Evolutionary conservation across 2,329 filamentous ascomycete genomes (phyloP).

Genomic region (Sclerotinia trifoliorum): DNA sequence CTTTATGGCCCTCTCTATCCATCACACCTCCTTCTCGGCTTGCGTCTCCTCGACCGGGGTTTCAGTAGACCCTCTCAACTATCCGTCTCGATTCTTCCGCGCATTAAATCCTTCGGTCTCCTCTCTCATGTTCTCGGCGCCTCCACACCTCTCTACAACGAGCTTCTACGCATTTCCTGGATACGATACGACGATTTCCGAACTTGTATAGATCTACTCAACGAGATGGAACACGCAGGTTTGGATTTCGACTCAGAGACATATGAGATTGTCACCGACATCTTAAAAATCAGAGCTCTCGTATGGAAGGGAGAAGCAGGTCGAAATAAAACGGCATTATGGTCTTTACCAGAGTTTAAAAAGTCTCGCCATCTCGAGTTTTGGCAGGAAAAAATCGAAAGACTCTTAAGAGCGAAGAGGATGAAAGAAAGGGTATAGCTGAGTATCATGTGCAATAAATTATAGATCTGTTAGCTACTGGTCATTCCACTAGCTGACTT

Average conservation of each 20-base stretch:
- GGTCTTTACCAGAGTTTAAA: constrained; percentile 37
- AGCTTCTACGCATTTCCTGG: constrained; percentile 63
- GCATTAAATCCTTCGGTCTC: constrained; percentile 65
- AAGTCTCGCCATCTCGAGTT: constrained; percentile 26
- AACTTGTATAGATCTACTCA: constrained; percentile 31
- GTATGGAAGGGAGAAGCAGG: constrained; percentile 30
- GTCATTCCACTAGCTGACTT: background rate
- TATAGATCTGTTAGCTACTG: background rate
- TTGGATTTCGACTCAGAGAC: constrained; percentile 39
- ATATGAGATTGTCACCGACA: constrained; percentile 32
- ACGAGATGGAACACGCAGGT: constrained; percentile 39
- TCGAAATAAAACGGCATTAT: constrained; percentile 30
- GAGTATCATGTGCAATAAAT: background rate
- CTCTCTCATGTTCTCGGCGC: constrained; percentile 70
- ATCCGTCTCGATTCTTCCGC: constrained; percentile 61
- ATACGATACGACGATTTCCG: constrained; percentile 54
- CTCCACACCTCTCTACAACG: constrained; percentile 67
- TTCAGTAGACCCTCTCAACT: constrained; percentile 60
- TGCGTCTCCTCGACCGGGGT: constrained; percentile 55
- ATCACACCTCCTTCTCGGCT: constrained; percentile 55
- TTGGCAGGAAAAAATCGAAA: constrained; percentile 34
- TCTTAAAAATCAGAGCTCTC: constrained; percentile 27
- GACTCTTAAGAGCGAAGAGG: constrained; percentile 23
- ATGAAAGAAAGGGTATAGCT: background rate
- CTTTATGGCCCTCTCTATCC: constrained; percentile 65